These are phyloP conservation scores for Exobasidium rhododendri DNA, from an alignment of 1,284 basidiomycete genomes.

Conservation along the genomic window DNA sequence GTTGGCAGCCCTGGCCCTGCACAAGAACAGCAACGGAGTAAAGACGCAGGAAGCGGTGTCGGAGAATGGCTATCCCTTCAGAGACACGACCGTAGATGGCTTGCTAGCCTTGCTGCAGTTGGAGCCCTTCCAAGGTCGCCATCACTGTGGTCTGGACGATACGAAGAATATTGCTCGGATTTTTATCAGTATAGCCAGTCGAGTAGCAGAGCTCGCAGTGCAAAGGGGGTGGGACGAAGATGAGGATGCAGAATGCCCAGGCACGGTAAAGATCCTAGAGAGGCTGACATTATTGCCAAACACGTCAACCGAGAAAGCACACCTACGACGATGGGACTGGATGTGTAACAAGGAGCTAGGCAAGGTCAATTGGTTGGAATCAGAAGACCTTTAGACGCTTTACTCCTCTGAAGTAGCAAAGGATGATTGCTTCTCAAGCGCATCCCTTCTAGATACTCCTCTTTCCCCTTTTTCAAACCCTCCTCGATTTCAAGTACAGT, in stretches of 20 bases:
- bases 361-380: neutral
- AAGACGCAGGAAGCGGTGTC: neutral
- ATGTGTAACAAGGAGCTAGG: neutral
- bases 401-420: too few species aligned
- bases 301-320: neutral
- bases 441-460: too few species aligned
- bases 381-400: neutral
- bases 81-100: constrained; percentile 31
- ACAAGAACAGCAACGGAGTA: constrained; percentile 12
- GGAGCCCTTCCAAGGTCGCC: constrained; percentile 54
- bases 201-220: neutral
- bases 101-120: constrained; percentile 31
- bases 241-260: neutral
- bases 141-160: constrained; percentile 59
- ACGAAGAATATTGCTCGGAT: constrained; percentile 57
- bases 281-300: neutral
- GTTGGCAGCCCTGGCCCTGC: constrained; percentile 38
- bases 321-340: neutral
- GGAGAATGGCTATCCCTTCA: neutral
- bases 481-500: too few species aligned
- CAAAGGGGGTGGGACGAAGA: neutral
- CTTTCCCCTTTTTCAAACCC: too few species aligned
- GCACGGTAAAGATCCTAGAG: constrained; percentile 3
- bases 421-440: too few species aligned
- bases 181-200: neutral